These are phyloP conservation scores for Termitomyces sp. DNA, from an alignment of 768 basidiomycete genomes.

Conservation along the genomic window DNA sequence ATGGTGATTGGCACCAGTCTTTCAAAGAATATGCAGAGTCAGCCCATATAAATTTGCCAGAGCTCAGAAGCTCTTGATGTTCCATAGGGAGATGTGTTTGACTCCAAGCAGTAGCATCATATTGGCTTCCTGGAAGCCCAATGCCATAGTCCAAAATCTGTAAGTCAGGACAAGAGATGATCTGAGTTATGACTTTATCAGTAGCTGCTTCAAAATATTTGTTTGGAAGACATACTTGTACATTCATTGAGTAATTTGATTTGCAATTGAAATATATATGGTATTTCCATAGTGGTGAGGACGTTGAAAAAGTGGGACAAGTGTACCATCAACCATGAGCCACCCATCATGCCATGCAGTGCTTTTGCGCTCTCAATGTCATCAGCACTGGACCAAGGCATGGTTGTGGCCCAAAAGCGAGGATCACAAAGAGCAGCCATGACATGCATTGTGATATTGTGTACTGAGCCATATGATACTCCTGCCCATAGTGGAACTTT, in stretches of 20 bases:
- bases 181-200: neutral
- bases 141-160: slow-evolving; percentile 26
- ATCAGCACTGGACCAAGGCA: slow-evolving; percentile 1
- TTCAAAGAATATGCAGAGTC: slow-evolving; percentile 27
- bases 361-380: slow-evolving; percentile 12
- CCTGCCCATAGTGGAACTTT: slow-evolving; percentile 14
- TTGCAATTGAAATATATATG: slow-evolving; percentile 24
- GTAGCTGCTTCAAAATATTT: neutral
- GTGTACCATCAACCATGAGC: slow-evolving; percentile 18
- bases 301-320: slow-evolving; percentile 11
- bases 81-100: slow-evolving; percentile 20
- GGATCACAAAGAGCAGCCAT: neutral
- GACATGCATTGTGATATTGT: slow-evolving; percentile 9
- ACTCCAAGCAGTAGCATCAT: slow-evolving; percentile 28
- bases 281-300: slow-evolving; percentile 23
- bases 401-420: neutral
- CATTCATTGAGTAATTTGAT: slow-evolving; percentile 24
- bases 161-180: slow-evolving; percentile 16
- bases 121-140: slow-evolving; percentile 29
- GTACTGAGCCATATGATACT: slow-evolving; percentile 12
- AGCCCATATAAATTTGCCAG: slow-evolving; percentile 24
- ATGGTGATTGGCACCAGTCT: slow-evolving; percentile 20
- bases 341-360: slow-evolving; percentile 18
- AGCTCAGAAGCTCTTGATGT: slow-evolving; percentile 14
- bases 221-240: slow-evolving; percentile 10